These are phyloP conservation scores for Marasmius fiardii DNA, from an alignment of 1,284 basidiomycete species.

Conservation along the genomic window DNA sequence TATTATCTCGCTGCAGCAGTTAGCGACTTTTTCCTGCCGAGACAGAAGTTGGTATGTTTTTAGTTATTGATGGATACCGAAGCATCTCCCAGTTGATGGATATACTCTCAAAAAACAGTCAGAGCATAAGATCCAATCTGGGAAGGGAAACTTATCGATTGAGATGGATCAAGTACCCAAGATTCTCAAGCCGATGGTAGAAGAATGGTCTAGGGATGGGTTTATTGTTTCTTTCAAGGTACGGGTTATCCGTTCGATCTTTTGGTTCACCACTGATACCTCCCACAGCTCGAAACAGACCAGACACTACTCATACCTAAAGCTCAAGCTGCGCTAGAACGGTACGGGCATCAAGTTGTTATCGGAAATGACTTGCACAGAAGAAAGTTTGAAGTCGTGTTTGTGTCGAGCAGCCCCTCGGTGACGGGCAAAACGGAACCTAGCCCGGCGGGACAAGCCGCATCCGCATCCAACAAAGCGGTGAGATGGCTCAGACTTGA, in stretches of 20 bases:
- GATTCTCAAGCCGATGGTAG: conserved; percentile 88
- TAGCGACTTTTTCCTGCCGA: conserved; percentile 95
- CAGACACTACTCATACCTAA: conserved; percentile 83
- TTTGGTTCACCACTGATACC: not conserved
- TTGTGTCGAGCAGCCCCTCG: conserved; percentile 52
- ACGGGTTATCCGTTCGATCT: conserved; percentile 7
- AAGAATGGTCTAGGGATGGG: conserved; percentile 90
- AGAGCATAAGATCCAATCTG: conserved; percentile 98
- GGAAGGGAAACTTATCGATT: conserved; percentile 87
- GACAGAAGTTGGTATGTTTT: conserved; percentile 76
- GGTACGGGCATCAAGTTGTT: conserved; percentile 97
- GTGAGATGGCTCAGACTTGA: conserved; percentile 79
- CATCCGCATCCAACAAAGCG: conserved; percentile 31
- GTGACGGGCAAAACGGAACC: conserved; percentile 11
- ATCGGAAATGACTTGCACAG: conserved; percentile 92
- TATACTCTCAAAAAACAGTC: conserved; percentile 54
- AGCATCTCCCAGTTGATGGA: not conserved
- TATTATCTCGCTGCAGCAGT: conserved; percentile 98
- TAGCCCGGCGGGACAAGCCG: not conserved
- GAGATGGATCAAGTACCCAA: conserved; percentile 99
- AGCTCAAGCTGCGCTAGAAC: conserved; percentile 80
- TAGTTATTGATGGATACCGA: not conserved
- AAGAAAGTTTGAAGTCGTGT: conserved; percentile 90
- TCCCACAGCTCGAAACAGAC: conserved; percentile 90
- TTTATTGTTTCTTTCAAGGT: conserved; percentile 98